These are phyloP conservation scores for Ceratocystis papillata DNA, from an alignment of 2,329 filamentous ascomycete species.

Conservation along the genomic window DNA sequence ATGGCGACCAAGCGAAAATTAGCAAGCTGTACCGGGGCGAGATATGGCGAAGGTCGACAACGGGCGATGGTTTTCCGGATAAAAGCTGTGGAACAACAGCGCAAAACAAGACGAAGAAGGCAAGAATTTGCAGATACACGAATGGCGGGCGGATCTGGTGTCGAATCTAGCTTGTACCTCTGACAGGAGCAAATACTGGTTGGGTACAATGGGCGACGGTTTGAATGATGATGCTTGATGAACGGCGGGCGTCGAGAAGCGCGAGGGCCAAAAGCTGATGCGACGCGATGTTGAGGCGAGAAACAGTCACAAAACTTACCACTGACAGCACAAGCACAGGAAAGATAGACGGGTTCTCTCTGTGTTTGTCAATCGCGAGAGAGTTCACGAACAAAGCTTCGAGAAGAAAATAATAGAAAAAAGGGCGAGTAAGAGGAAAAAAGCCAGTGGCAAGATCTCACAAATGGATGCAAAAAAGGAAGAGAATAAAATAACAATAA, in stretches of 20 bases:
- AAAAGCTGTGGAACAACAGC: neutral
- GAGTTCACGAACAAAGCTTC: slow-evolving; percentile 1
- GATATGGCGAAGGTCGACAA: neutral
- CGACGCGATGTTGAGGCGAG: neutral
- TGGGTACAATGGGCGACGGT: neutral
- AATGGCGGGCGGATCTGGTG: neutral
- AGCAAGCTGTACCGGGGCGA: neutral
- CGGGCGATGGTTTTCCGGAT: neutral
- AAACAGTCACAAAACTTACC: neutral
- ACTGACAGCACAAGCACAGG: neutral
- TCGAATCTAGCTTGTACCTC: slow-evolving; percentile 10
- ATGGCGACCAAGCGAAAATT: neutral
- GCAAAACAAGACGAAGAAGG: slow-evolving; percentile 3
- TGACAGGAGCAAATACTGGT: neutral
- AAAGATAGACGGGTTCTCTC: neutral
- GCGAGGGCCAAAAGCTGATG: neutral
- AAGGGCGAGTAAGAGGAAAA: neutral
- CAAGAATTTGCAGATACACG: slow-evolving; percentile 10
- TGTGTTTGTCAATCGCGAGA: neutral
- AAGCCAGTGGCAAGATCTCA: neutral
- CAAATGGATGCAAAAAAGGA: slow-evolving; percentile 19
- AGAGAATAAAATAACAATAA: slow-evolving; percentile 4
- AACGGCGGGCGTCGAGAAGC: neutral
- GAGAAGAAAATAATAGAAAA: neutral
- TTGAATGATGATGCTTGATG: neutral